Conservation (phyloP, 805 yeast genomes). For the Lipomyces orientalis region DNA sequence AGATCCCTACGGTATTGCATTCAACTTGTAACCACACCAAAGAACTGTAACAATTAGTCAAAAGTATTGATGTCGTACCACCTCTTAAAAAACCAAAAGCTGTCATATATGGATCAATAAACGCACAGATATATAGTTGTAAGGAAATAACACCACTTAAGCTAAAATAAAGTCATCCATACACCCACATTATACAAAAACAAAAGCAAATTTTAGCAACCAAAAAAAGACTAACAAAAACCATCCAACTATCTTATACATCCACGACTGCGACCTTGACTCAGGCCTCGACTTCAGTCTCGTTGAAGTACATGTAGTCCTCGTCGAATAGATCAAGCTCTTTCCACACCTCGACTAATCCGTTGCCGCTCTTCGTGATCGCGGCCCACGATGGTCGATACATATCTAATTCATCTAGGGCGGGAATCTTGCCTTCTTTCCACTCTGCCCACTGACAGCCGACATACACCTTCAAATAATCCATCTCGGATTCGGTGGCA, state of each 20-base stretch:
- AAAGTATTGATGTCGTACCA: not conserved
- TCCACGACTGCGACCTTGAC: not conserved
- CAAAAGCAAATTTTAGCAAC: not conserved
- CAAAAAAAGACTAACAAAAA: not conserved
- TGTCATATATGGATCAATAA: not conserved
- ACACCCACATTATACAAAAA: not conserved
- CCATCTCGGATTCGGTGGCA: conserved; percentile 17
- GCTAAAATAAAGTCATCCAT: conserved; percentile 4
- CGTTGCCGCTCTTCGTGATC: conserved; percentile 67
- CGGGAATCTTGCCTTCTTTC: conserved; percentile 65
- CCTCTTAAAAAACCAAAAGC: not conserved
- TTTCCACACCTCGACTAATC: conserved; percentile 66
- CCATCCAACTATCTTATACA: not conserved
- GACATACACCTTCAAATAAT: conserved; percentile 60
- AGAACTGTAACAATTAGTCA: not conserved
- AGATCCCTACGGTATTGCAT: not conserved
- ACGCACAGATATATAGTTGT: not conserved
- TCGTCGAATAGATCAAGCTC: conserved; percentile 51
- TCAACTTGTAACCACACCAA: not conserved
- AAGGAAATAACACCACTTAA: not conserved
- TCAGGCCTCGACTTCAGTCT: not conserved
- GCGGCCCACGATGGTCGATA: conserved; percentile 70
- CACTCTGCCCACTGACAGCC: conserved; percentile 83
- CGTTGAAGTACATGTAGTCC: conserved; percentile 11
- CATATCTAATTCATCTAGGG: conserved; percentile 69